Percentiles rank a stretch among this genome's conserved stretches.
Conservation (phyloP, 176 grass and related monocot species). For the Avena sativa region DNA sequence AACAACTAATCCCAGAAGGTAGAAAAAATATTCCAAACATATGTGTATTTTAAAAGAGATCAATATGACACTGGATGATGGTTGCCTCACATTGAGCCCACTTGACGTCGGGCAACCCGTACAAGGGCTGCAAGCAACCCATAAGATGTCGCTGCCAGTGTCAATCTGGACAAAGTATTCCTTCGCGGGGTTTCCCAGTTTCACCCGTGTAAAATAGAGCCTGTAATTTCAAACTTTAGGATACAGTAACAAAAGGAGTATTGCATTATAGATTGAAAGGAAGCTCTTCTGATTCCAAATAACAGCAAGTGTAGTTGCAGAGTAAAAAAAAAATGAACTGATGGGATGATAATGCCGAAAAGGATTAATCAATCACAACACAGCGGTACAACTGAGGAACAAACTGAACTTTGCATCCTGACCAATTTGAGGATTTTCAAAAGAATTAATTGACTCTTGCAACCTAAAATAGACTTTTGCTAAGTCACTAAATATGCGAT, state of each 20-base stretch:
- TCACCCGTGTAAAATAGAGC: constrained; percentile 90
- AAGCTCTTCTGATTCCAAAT: not conserved
- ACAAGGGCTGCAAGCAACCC: constrained; percentile 89
- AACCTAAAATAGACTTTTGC: not conserved
- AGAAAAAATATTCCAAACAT: not conserved
- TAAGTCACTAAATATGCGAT: not conserved
- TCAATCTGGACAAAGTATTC: constrained; percentile 98
- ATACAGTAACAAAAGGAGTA: constrained; percentile 14
- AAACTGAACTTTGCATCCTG: constrained; percentile 23
- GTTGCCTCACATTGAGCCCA: constrained; percentile 81
- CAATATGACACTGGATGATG: constrained; percentile 1
- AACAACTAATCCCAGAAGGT: constrained; percentile 1
- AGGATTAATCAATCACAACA: constrained; percentile 26
- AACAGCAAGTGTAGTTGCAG: constrained; percentile 19
- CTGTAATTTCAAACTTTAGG: constrained; percentile 58
- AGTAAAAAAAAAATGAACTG: constrained; percentile 19
- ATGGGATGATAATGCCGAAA: constrained; percentile 21
- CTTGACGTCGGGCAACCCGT: constrained; percentile 85
- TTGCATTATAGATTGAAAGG: not conserved
- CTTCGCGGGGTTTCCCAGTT: constrained; percentile 83
- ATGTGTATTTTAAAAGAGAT: constrained; percentile 6
- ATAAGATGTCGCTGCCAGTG: constrained; percentile 94
- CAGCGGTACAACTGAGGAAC: not conserved
- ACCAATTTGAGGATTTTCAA: not conserved
- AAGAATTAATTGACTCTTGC: not conserved